A percentile compares a stretch with the other conserved stretches of the same genome.
Evolutionary conservation across 805 yeast species (phyloP).

Genomic region (Saccharomyces mikatae): DNA sequence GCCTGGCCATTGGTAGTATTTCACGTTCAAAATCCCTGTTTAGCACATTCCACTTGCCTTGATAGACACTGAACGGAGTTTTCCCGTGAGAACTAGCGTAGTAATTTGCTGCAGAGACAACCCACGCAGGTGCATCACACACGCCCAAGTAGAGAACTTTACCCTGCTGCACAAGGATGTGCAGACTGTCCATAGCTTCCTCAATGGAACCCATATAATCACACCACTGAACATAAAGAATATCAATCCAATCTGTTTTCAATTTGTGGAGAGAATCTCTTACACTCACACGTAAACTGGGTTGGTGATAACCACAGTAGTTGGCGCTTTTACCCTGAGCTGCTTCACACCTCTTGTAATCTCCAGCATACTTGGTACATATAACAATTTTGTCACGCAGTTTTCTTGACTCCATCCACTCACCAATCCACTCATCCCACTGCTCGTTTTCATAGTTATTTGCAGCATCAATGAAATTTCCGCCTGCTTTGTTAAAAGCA

Average conservation of each 20-base stretch:
- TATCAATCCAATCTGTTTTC: constrained; percentile 18
- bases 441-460: constrained; percentile 15
- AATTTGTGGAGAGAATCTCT: constrained; percentile 7
- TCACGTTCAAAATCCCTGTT: constrained; percentile 19
- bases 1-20: constrained; percentile 19
- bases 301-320: constrained; percentile 2
- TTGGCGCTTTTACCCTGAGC: constrained; percentile 4
- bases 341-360: constrained; percentile 3
- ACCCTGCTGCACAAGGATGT: constrained; percentile 12
- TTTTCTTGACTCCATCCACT: constrained; percentile 17
- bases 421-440: constrained; percentile 20
- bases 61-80: constrained; percentile 18
- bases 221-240: constrained; percentile 20
- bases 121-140: constrained; percentile 22
- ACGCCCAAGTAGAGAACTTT: constrained; percentile 19
- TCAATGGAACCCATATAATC: constrained; percentile 16
- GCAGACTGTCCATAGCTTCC: constrained; percentile 15
- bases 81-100: constrained; percentile 16
- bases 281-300: constrained; percentile 6
- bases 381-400: constrained; percentile 17
- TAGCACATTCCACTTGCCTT: constrained; percentile 17
- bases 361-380: constrained; percentile 13
- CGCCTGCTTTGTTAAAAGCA: constrained; percentile 15
- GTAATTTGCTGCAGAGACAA: constrained; percentile 11
- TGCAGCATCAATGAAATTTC: constrained; percentile 21